Conservation (phyloP, 2,329 filamentous ascomycete genomes). For the Talaromyces funiculosus region DNA sequence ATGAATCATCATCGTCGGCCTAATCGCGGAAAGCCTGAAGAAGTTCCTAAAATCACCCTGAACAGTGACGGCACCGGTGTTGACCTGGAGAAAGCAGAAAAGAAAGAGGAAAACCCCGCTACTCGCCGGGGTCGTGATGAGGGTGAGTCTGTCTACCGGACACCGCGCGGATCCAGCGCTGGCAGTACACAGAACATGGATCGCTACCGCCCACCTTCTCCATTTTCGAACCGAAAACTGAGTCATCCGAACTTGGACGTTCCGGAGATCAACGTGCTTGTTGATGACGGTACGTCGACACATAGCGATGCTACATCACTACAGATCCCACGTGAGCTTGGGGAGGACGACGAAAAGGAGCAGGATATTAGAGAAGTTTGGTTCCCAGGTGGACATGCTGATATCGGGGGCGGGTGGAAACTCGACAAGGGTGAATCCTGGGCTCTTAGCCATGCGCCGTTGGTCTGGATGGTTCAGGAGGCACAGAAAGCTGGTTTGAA, state of each 20-base stretch:
- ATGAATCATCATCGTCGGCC: slow-evolving; percentile 13
- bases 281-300: slow-evolving; percentile 28
- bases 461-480: slow-evolving; percentile 66
- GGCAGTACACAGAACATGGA: slow-evolving; percentile 17
- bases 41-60: slow-evolving; percentile 29
- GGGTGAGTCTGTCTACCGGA: slow-evolving; percentile 27
- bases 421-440: slow-evolving; percentile 49
- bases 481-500: slow-evolving; percentile 60
- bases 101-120: not conserved
- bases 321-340: slow-evolving; percentile 19
- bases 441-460: slow-evolving; percentile 61
- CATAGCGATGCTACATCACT: slow-evolving; percentile 27
- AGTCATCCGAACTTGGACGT: slow-evolving; percentile 22
- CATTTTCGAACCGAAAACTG: slow-evolving; percentile 12
- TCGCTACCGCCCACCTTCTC: slow-evolving; percentile 27
- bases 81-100: not conserved
- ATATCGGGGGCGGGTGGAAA: slow-evolving; percentile 73
- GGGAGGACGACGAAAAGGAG: slow-evolving; percentile 33
- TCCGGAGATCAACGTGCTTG: slow-evolving; percentile 23
- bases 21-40: slow-evolving; percentile 7
- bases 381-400: slow-evolving; percentile 72
- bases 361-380: slow-evolving; percentile 72
- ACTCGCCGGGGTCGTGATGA: slow-evolving; percentile 10
- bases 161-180: slow-evolving; percentile 19
- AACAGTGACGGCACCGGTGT: slow-evolving; percentile 20